Evolutionary conservation across 768 basidiomycete species (phyloP).

Genomic region (Coprinellus micaceus): DNA sequence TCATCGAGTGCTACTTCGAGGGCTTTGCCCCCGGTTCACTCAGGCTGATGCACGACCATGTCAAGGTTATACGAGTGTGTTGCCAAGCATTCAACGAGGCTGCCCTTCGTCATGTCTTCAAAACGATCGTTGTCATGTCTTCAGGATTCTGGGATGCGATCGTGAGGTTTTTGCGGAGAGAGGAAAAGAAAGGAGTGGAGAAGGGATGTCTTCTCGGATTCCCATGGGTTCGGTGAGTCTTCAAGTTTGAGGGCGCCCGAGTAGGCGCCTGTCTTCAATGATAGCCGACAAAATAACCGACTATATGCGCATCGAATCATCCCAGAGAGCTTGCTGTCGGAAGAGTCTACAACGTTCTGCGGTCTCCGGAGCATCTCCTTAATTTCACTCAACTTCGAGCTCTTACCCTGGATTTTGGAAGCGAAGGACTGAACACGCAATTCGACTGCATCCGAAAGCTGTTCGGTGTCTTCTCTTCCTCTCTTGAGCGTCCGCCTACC

Average conservation of each 20-base stretch:
- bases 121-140: neutral
- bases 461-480: neutral
- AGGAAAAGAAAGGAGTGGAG: neutral
- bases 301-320: neutral
- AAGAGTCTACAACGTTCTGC: neutral
- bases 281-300: neutral
- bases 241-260: neutral
- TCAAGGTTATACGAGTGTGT: neutral
- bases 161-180: neutral
- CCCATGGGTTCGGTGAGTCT: slow-evolving; percentile 1
- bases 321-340: neutral
- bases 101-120: slow-evolving; percentile 2
- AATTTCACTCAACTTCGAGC: neutral
- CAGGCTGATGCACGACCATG: neutral
- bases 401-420: slow-evolving; percentile 2
- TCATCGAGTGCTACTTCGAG: slow-evolving; percentile 2
- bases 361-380: neutral
- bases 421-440: slow-evolving; percentile 9
- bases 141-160: neutral
- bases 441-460: neutral
- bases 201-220: neutral
- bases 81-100: neutral
- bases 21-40: neutral
- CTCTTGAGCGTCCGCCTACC: neutral
- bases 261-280: neutral